Conservation (phyloP, 495 filamentous ascomycete species). For the Xylaria grammica region DNA sequence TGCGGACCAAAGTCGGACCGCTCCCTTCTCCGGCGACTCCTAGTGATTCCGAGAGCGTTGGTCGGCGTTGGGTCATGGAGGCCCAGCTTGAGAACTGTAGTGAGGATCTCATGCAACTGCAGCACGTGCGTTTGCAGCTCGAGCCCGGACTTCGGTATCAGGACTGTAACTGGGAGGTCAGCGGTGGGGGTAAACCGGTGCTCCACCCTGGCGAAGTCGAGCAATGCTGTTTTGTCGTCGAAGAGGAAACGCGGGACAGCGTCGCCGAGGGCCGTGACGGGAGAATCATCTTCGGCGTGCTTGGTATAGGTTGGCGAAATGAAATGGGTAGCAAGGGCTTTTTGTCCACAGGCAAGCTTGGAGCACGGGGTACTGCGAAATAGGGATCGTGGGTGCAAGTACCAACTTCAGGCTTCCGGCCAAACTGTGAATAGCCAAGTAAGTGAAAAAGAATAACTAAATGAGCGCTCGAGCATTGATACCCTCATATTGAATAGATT, state of each 20-base stretch:
- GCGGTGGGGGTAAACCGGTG: constrained; percentile 58
- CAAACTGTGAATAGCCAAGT: neutral
- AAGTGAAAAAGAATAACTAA: neutral
- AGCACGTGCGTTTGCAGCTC: constrained; percentile 58
- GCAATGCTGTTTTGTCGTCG: constrained; percentile 88
- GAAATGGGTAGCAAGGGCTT: constrained; percentile 89
- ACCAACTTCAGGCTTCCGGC: neutral
- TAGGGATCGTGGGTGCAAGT: neutral
- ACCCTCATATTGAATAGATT: neutral
- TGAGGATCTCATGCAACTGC: constrained; percentile 67
- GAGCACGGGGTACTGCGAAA: constrained; percentile 45
- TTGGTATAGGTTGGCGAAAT: constrained; percentile 86
- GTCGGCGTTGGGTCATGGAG: constrained; percentile 69
- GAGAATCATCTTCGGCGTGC: constrained; percentile 73
- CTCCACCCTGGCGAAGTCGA: constrained; percentile 85
- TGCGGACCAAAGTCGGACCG: constrained; percentile 82
- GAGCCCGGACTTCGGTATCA: constrained; percentile 51
- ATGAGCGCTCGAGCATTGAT: constrained; percentile 8
- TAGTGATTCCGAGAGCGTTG: constrained; percentile 27
- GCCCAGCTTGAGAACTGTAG: constrained; percentile 95
- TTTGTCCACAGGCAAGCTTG: constrained; percentile 84
- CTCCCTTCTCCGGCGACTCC: constrained; percentile 41
- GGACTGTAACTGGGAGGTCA: constrained; percentile 60
- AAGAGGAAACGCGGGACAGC: constrained; percentile 63
- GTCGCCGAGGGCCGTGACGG: constrained; percentile 56